Percentiles rank a stretch among this genome's conserved stretches.
phyloP scores from a whole-genome alignment of 2,329 filamentous ascomycete species.

The Fusarium musae region DNA sequence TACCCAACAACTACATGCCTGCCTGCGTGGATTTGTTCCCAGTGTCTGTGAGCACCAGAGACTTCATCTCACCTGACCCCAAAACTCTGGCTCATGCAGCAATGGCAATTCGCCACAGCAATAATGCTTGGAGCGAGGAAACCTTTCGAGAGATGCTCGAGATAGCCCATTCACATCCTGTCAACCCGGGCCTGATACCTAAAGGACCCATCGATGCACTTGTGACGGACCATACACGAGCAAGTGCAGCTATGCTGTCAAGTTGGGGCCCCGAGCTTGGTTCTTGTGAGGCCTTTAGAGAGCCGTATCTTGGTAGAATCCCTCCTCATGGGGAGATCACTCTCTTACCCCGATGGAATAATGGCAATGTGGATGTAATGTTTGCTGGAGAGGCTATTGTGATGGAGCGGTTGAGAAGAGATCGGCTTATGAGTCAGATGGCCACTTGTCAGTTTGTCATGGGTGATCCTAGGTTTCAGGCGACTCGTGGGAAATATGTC shows the following conservation, averaged over 20 bases:
- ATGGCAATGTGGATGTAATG: constrained; percentile 6
- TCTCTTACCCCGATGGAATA: neutral
- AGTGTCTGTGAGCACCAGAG: neutral
- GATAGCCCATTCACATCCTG: constrained; percentile 7
- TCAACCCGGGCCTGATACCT: constrained; percentile 4
- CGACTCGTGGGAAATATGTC: neutral
- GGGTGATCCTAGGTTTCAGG: neutral
- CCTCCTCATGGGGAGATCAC: constrained; percentile 15
- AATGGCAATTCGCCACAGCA: constrained; percentile 1
- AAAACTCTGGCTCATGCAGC: constrained; percentile 3
- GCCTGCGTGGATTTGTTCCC: constrained; percentile 13
- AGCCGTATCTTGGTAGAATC: constrained; percentile 8
- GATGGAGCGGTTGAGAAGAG: neutral
- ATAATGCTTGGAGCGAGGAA: constrained; percentile 6
- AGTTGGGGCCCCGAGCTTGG: constrained; percentile 18
- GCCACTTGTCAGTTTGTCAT: constrained; percentile 10
- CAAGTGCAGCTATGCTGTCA: neutral
- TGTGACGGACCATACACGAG: constrained; percentile 8
- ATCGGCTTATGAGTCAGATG: neutral
- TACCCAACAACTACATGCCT: constrained; percentile 2
- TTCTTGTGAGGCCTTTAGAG: constrained; percentile 8
- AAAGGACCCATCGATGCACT: constrained; percentile 5
- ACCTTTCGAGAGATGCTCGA: constrained; percentile 1
- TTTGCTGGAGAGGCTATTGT: constrained; percentile 15
- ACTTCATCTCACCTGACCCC: neutral